Percentiles rank a stretch among this genome's conserved stretches.
These are phyloP conservation scores for Xylaria intraflava DNA, from an alignment of 495 filamentous ascomycete genomes.

Conservation along the genomic window DNA sequence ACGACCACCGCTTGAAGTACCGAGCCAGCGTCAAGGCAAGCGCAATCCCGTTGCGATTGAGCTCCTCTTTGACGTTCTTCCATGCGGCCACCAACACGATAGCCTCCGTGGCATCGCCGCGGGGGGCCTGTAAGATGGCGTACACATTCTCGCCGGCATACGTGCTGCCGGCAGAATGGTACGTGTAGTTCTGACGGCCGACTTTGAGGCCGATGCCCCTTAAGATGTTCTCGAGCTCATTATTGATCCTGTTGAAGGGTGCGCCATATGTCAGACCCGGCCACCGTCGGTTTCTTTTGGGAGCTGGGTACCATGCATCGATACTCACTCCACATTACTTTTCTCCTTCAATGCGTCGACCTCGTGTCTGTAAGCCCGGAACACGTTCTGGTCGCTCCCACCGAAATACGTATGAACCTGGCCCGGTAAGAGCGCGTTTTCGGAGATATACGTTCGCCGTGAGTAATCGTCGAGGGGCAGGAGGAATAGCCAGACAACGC, in stretches of 20 bases:
- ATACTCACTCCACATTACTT: constrained; percentile 42
- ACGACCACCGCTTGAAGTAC: constrained; percentile 95
- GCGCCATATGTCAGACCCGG: not conserved
- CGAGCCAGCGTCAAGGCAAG: constrained; percentile 78
- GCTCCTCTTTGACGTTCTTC: constrained; percentile 70
- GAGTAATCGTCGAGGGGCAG: constrained; percentile 93
- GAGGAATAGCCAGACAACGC: constrained; percentile 84
- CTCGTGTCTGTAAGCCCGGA: constrained; percentile 86
- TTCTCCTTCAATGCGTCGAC: constrained; percentile 55
- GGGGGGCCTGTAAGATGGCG: constrained; percentile 87
- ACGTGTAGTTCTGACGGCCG: constrained; percentile 69
- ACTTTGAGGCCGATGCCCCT: constrained; percentile 73
- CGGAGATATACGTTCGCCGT: constrained; percentile 89
- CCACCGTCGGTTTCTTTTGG: not conserved
- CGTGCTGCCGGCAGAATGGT: constrained; percentile 67
- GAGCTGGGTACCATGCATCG: not conserved
- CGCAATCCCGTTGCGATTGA: constrained; percentile 82
- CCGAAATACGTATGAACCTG: constrained; percentile 98
- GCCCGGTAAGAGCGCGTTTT: constrained; percentile 91
- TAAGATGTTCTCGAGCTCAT: constrained; percentile 67
- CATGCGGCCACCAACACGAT: constrained; percentile 87
- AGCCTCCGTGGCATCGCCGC: constrained; percentile 96
- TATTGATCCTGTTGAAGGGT: constrained; percentile 47
- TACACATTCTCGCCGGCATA: constrained; percentile 87
- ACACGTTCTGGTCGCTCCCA: constrained; percentile 91